phyloP scores from a whole-genome alignment of 768 basidiomycete species.

The Strobilomyces dryophilus region DNA sequence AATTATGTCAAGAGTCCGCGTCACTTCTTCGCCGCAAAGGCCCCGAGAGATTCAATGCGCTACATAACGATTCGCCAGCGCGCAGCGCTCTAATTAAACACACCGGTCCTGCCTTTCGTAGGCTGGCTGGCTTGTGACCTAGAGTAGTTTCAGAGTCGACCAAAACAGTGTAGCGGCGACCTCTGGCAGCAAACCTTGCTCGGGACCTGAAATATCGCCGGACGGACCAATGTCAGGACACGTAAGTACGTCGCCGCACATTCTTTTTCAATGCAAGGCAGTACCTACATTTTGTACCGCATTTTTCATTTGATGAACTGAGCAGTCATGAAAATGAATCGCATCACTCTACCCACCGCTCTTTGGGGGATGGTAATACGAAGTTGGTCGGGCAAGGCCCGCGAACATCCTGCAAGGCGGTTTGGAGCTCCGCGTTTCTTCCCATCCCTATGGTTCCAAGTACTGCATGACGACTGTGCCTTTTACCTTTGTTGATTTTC shows the following conservation, averaged over 20 bases:
- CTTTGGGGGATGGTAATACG: background rate
- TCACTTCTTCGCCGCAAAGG: conserved; percentile 10
- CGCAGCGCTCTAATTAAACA: background rate
- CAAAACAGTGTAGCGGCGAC: background rate
- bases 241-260: background rate
- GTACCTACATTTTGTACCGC: conserved; percentile 5
- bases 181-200: conserved; percentile 9
- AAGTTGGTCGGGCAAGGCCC: background rate
- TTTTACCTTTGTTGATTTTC: background rate
- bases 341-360: background rate
- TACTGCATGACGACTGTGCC: conserved; percentile 14
- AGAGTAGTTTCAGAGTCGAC: background rate
- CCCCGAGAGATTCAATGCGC: conserved; percentile 2
- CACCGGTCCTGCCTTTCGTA: background rate
- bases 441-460: conserved; percentile 5
- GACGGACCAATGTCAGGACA: background rate
- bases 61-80: background rate
- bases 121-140: background rate
- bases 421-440: conserved; percentile 5
- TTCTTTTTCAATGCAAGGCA: conserved; percentile 2
- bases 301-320: conserved; percentile 12
- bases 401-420: background rate
- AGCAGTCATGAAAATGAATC: conserved; percentile 3
- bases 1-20: conserved; percentile 2
- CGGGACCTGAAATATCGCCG: conserved; percentile 6